phyloP scores from a whole-genome alignment of 2,329 filamentous ascomycete species.

The Stachybotrys echinatus region DNA sequence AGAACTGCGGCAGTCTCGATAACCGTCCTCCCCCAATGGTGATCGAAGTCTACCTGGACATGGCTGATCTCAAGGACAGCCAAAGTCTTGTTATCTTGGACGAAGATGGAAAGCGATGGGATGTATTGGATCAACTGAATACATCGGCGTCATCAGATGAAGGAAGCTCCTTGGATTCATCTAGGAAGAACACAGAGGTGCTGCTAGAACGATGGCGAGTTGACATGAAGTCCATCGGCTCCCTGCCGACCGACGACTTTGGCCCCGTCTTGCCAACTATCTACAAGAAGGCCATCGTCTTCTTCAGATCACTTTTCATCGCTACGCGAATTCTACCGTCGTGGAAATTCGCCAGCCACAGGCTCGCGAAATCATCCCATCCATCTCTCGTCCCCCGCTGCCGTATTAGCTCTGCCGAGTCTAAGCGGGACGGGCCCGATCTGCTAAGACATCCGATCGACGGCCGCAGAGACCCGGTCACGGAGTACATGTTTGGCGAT shows the following conservation, averaged over 20 bases:
- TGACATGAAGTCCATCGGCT: constrained; percentile 55
- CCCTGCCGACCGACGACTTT: constrained; percentile 54
- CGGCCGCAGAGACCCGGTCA: constrained; percentile 42
- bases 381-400: constrained; percentile 69
- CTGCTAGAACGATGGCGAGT: constrained; percentile 89
- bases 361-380: constrained; percentile 65
- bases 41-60: constrained; percentile 86
- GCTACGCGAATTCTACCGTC: constrained; percentile 77
- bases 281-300: constrained; percentile 95
- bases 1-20: constrained; percentile 68
- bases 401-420: constrained; percentile 64
- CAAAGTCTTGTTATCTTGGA: constrained; percentile 86
- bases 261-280: constrained; percentile 69
- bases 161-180: constrained; percentile 32
- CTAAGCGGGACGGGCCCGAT: constrained; percentile 54
- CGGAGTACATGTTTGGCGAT: constrained; percentile 74
- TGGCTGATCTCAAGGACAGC: constrained; percentile 70
- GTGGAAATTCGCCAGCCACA: constrained; percentile 76
- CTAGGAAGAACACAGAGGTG: constrained; percentile 60
- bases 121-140: constrained; percentile 79
- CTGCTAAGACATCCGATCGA: constrained; percentile 45
- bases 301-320: constrained; percentile 84
- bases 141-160: constrained; percentile 51
- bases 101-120: constrained; percentile 86
- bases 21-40: constrained; percentile 77